A percentile compares a stretch with the other conserved stretches of the same genome.
These are phyloP conservation scores for Colletotrichum abscissum DNA, from an alignment of 2,329 filamentous ascomycete species.

Conservation along the genomic window DNA sequence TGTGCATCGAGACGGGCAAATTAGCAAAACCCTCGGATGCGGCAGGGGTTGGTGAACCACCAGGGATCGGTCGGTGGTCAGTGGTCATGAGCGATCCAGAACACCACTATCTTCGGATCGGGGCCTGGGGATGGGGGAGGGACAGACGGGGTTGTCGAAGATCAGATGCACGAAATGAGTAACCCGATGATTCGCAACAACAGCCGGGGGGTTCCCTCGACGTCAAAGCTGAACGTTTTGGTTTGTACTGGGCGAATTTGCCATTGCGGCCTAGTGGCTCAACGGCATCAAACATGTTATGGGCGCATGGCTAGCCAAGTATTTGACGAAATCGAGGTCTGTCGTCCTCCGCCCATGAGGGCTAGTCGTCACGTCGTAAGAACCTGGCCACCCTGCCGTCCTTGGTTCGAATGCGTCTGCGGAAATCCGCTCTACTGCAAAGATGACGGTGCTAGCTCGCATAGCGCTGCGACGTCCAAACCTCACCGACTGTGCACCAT, in stretches of 20 bases:
- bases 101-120: constrained; percentile 10
- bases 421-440: neutral
- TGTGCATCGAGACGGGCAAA: neutral
- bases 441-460: neutral
- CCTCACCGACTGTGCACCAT: neutral
- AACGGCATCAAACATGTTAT: neutral
- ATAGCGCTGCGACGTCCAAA: neutral
- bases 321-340: neutral
- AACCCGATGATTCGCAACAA: neutral
- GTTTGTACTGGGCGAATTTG: neutral
- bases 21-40: neutral
- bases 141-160: neutral
- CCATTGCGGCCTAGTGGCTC: neutral
- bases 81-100: neutral
- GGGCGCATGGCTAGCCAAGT: neutral
- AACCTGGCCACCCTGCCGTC: too few relatives aligned
- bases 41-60: neutral
- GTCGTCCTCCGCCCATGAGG: neutral
- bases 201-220: neutral
- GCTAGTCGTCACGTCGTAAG: neutral
- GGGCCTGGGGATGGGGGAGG: neutral
- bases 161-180: neutral
- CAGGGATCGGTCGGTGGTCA: neutral
- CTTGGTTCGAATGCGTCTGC: neutral
- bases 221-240: neutral